Evolutionary conservation across 805 yeast genomes (phyloP).

Genomic region (Candida nonsorbophila): DNA sequence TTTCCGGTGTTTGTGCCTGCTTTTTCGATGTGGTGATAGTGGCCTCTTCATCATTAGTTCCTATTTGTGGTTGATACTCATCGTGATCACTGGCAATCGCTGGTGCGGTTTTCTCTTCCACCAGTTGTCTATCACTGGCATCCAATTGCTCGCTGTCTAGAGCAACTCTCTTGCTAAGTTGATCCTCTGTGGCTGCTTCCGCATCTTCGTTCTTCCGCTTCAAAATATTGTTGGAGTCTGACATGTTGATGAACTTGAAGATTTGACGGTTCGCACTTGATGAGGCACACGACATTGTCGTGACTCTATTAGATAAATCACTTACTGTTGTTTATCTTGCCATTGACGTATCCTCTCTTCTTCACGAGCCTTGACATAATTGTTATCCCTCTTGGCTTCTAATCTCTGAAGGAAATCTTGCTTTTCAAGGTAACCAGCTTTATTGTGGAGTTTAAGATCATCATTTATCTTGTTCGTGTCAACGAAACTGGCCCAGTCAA

Average conservation of each 20-base stretch:
- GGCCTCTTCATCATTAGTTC: not conserved
- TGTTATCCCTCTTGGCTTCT: constrained; percentile 51
- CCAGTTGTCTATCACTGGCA: constrained; percentile 29
- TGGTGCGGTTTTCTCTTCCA: constrained; percentile 8
- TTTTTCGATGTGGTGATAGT: not conserved
- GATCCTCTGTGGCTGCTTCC: constrained; percentile 38
- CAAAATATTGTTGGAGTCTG: constrained; percentile 23
- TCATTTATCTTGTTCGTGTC: constrained; percentile 81
- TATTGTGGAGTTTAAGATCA: constrained; percentile 74
- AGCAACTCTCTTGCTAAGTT: constrained; percentile 62
- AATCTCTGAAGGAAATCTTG: constrained; percentile 85
- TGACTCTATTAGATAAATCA: not conserved
- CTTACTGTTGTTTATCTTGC: constrained; percentile 7
- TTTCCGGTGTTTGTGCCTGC: not conserved
- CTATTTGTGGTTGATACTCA: constrained; percentile 2
- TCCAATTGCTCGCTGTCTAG: constrained; percentile 57
- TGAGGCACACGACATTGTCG: not conserved
- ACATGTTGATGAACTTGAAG: constrained; percentile 3
- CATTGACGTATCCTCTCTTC: constrained; percentile 20
- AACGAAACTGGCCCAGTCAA: constrained; percentile 94
- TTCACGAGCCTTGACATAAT: constrained; percentile 40
- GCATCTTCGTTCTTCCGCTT: constrained; percentile 68
- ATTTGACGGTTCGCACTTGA: not conserved
- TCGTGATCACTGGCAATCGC: constrained; percentile 3
- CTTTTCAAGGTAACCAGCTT: constrained; percentile 85